These are phyloP conservation scores for Arabis hirsuta DNA, from an alignment of 345 rosid species.

Conservation along the genomic window DNA sequence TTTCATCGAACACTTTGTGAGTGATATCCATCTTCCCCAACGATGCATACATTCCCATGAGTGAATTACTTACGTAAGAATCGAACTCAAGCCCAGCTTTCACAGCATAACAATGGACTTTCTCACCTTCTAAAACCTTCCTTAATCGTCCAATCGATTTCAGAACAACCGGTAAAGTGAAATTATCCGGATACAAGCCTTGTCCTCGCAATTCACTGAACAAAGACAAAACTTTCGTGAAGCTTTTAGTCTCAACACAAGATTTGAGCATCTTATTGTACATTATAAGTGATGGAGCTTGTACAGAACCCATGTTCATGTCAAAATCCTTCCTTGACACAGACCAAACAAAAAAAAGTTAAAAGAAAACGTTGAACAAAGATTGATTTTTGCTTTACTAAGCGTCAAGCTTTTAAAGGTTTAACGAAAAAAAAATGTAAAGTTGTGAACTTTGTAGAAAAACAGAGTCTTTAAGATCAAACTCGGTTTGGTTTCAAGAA, in stretches of 20 bases:
- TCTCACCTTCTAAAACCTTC: constrained; percentile 48
- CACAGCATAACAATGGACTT: constrained; percentile 57
- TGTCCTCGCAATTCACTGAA: constrained; percentile 54
- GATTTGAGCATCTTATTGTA: constrained; percentile 71
- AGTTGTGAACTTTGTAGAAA: constrained; percentile 11
- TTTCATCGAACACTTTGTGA: constrained; percentile 66
- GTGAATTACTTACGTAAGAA: constrained; percentile 62
- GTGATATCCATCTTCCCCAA: constrained; percentile 45
- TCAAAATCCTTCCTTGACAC: constrained; percentile 3
- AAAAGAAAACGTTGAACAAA: neutral
- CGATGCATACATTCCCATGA: constrained; percentile 69
- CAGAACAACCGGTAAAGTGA: constrained; percentile 70
- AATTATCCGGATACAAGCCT: constrained; percentile 72
- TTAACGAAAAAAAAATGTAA: neutral
- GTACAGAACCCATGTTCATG: constrained; percentile 29
- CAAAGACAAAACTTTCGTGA: constrained; percentile 49
- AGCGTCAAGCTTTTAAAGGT: neutral
- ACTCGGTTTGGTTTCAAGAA: neutral
- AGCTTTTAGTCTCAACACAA: constrained; percentile 47
- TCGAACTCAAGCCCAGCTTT: constrained; percentile 65
- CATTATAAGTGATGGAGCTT: constrained; percentile 48
- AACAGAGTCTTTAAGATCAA: neutral
- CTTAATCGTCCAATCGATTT: constrained; percentile 50
- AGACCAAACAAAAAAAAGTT: no score
- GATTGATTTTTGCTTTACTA: neutral